Conservation (phyloP, 2,329 filamentous ascomycete genomes). For the Dichotomopilus funicola region DNA sequence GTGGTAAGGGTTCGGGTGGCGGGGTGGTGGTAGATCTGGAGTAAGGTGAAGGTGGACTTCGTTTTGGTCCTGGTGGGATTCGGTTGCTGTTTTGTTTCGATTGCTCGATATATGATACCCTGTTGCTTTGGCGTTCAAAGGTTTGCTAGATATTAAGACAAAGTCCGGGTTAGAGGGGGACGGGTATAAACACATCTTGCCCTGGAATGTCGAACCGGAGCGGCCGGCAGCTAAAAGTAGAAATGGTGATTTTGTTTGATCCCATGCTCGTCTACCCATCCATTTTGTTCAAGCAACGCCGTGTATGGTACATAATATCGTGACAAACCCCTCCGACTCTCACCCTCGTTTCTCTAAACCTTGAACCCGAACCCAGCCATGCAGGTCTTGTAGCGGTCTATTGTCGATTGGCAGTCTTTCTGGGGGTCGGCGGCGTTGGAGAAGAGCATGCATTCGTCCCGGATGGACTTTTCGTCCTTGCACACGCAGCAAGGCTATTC, state of each 20-base stretch:
- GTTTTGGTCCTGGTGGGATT: background rate
- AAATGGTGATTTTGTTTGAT: background rate
- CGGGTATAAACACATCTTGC: background rate
- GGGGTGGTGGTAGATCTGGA: background rate
- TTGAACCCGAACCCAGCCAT: slow-evolving; percentile 94
- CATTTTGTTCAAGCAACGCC: slow-evolving; percentile 11
- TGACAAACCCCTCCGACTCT: background rate
- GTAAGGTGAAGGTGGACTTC: background rate
- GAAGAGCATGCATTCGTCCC: slow-evolving; percentile 99
- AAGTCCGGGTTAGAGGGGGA: background rate
- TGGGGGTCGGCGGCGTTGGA: slow-evolving; percentile 76
- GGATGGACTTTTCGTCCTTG: slow-evolving; percentile 84
- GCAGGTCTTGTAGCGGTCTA: slow-evolving; percentile 81
- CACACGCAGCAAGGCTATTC: slow-evolving; percentile 91
- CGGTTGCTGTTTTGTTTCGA: background rate
- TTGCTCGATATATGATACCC: slow-evolving; percentile 3
- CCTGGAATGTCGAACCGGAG: background rate
- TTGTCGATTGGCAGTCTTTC: slow-evolving; percentile 72
- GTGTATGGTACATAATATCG: slow-evolving; percentile 12
- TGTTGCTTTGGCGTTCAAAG: slow-evolving; percentile 3
- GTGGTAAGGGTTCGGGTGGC: background rate
- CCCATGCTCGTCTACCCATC: slow-evolving; percentile 11
- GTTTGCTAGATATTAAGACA: background rate
- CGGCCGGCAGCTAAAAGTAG: slow-evolving; percentile 2
- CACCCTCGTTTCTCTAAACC: slow-evolving; percentile 31